phyloP scores from a whole-genome alignment of 345 rosid species.

The Syzygium oleosum region DNA sequence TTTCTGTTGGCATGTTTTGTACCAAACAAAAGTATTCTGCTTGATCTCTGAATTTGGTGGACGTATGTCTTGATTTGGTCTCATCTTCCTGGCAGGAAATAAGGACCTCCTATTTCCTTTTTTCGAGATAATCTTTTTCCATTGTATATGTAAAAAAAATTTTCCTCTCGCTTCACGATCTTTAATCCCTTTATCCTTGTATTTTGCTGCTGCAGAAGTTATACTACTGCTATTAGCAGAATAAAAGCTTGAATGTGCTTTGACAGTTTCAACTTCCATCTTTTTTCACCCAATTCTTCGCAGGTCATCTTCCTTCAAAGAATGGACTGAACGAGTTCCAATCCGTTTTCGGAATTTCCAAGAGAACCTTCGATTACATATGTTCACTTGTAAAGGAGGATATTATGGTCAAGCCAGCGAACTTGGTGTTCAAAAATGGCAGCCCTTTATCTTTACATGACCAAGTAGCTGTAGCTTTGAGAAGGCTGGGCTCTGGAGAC shows the following conservation, averaged over 20 bases:
- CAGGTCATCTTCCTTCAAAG: slow-evolving; percentile 33
- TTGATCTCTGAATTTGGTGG: not conserved
- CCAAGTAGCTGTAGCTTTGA: slow-evolving; percentile 54
- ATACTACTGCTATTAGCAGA: not conserved
- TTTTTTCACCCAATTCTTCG: slow-evolving; percentile 2
- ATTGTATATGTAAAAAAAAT: not conserved
- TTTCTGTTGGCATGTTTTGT: not conserved
- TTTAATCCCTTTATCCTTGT: not conserved
- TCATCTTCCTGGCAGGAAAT: not conserved
- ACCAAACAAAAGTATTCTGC: not conserved
- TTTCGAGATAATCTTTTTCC: not conserved
- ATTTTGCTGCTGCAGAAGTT: not conserved
- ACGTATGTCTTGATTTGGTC: not conserved
- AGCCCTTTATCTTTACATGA: slow-evolving; percentile 32
- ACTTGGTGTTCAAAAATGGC: slow-evolving; percentile 34
- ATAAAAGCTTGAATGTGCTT: not conserved
- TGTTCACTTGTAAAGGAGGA: slow-evolving; percentile 52
- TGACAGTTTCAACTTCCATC: not conserved
- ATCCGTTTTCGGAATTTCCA: slow-evolving; percentile 31
- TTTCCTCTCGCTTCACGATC: not conserved
- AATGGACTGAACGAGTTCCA: slow-evolving; percentile 30
- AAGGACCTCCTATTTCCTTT: not conserved
- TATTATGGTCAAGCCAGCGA: slow-evolving; percentile 26
- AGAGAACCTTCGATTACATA: slow-evolving; percentile 44
- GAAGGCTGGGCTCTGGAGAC: slow-evolving; percentile 51